Percentiles rank a stretch among this genome's conserved stretches.
phyloP scores from a whole-genome alignment of 2,329 filamentous ascomycete species.

The Orbilia ellipsospora region DNA sequence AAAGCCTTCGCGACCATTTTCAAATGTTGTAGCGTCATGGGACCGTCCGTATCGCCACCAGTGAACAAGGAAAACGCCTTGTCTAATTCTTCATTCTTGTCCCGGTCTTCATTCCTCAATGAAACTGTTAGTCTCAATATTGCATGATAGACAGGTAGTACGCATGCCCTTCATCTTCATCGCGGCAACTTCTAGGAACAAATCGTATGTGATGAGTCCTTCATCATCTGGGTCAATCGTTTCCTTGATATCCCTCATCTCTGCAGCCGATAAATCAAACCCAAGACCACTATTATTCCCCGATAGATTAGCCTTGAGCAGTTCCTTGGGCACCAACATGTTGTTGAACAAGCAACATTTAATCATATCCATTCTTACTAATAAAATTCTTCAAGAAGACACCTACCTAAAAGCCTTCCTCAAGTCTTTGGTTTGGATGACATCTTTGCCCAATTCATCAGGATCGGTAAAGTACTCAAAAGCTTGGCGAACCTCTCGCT shows the following conservation, averaged over 20 bases:
- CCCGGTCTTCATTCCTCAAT: conserved; percentile 63
- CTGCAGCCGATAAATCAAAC: conserved; percentile 73
- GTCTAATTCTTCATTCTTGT: conserved; percentile 76
- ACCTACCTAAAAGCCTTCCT: conserved; percentile 77
- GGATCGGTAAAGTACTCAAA: conserved; percentile 49
- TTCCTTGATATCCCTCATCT: conserved; percentile 80
- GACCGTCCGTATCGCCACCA: conserved; percentile 66
- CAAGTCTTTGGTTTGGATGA: conserved; percentile 75
- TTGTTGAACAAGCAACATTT: neutral
- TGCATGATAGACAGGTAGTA: neutral
- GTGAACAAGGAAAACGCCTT: conserved; percentile 87
- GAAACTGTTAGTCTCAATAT: neutral
- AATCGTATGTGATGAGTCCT: conserved; percentile 80
- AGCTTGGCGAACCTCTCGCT: conserved; percentile 37
- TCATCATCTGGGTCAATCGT: conserved; percentile 84
- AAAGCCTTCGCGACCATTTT: conserved; percentile 81
- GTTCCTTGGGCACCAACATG: too few relatives aligned
- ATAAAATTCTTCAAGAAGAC: conserved; percentile 22
- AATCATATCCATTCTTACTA: conserved; percentile 8
- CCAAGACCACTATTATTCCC: conserved; percentile 78
- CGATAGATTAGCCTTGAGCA: neutral
- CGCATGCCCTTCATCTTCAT: conserved; percentile 77
- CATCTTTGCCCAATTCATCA: conserved; percentile 73
- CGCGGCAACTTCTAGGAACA: conserved; percentile 88
- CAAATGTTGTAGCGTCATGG: conserved; percentile 84